phyloP scores from a whole-genome alignment of 2,329 filamentous ascomycete genomes.

The Fusarium sp. region DNA sequence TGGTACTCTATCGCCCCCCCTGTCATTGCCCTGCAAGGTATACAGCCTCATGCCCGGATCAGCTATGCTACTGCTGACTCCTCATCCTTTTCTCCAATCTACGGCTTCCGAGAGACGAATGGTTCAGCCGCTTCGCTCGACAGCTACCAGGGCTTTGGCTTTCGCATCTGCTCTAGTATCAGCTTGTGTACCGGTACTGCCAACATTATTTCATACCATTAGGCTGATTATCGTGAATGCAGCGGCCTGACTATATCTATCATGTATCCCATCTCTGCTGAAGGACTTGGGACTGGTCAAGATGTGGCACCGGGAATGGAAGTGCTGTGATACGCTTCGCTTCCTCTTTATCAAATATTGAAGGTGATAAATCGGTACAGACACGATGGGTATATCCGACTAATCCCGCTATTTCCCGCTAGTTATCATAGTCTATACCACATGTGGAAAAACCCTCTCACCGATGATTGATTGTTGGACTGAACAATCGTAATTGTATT shows the following conservation, averaged over 20 bases:
- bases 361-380: neutral
- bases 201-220: no score
- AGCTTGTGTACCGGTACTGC: no score
- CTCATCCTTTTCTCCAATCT: neutral
- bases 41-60: conserved; percentile 13
- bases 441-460: conserved; percentile 19
- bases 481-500: conserved; percentile 16
- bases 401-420: conserved; percentile 12
- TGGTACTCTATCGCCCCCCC: neutral
- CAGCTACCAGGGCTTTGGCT: conserved; percentile 19
- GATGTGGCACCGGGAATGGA: no score
- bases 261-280: no score
- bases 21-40: conserved; percentile 7
- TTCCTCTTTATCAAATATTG: neutral
- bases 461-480: conserved; percentile 17
- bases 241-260: no score
- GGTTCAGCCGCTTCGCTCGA: neutral
- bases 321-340: no score
- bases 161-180: no score
- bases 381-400: conserved; percentile 14
- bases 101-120: neutral
- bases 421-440: conserved; percentile 26
- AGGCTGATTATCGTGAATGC: no score
- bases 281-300: no score
- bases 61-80: neutral